Evolutionary conservation across 495 filamentous ascomycete genomes (phyloP).

Genomic region (Cercophora newfieldiana): DNA sequence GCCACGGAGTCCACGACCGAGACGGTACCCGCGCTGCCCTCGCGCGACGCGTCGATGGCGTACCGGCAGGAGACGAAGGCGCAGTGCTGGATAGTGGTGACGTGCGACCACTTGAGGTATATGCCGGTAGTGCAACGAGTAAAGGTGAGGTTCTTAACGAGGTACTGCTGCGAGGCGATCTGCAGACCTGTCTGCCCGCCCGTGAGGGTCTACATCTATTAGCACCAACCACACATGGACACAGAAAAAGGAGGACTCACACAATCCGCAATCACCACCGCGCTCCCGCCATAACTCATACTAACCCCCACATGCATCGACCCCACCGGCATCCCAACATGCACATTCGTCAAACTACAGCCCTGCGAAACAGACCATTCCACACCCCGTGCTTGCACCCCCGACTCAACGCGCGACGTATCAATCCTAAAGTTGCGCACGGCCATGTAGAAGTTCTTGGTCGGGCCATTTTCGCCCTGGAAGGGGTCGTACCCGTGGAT

Average conservation of each 20-base stretch:
- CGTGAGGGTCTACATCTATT: slow-evolving; percentile 36
- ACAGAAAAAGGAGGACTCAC: slow-evolving; percentile 32
- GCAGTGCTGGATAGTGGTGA: slow-evolving; percentile 35
- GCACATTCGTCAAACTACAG: slow-evolving; percentile 63
- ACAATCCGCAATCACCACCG: slow-evolving; percentile 50
- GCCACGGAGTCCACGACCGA: slow-evolving; percentile 50
- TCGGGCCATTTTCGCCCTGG: slow-evolving; percentile 56
- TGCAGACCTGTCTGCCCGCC: slow-evolving; percentile 53
- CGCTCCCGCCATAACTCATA: slow-evolving; percentile 39
- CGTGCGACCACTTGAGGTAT: slow-evolving; percentile 22
- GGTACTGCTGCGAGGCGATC: slow-evolving; percentile 54
- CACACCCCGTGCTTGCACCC: slow-evolving; percentile 41
- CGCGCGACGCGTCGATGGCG: slow-evolving; percentile 54
- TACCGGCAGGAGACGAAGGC: slow-evolving; percentile 52
- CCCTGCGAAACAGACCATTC: slow-evolving; percentile 68
- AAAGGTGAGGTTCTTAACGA: slow-evolving; percentile 52
- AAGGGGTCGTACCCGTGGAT: slow-evolving; percentile 43
- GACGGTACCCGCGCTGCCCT: slow-evolving; percentile 43
- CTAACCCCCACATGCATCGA: slow-evolving; percentile 46
- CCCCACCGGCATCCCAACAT: slow-evolving; percentile 56
- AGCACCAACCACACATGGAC: background rate
- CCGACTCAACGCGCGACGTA: slow-evolving; percentile 53
- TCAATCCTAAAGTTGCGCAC: slow-evolving; percentile 74
- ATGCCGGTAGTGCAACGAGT: slow-evolving; percentile 33
- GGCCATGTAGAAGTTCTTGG: slow-evolving; percentile 73